Base-by-base conservation (phyloP, 306 rosid species). In the Astragalus glycyphyllos region DNA sequence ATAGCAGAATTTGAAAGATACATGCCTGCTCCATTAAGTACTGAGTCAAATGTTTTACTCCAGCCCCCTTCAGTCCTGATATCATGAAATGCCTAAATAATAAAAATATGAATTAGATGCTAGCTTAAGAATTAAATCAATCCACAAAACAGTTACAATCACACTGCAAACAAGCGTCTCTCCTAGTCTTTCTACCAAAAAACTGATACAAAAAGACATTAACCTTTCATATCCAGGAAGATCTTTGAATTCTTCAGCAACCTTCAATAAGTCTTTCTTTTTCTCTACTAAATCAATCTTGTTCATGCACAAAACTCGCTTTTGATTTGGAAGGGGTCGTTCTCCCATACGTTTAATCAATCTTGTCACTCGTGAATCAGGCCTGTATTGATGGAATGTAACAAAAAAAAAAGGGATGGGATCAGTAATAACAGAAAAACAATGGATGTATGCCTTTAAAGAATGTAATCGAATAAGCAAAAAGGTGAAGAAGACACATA, bases 201-300 rank as follows among this genome's bases (percentile, higher is more conserved):
- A 15, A 69, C 1, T 26, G 4, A 40, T 35, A 40, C 45, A 40
- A 75, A 60, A 74, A 71, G 77, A 64, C 38, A 51, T n/a, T 32
- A 87, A 89, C 99, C 88, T 91, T 77, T 94, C 99, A 79, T 72
- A 94, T 75, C 96, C 99, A 11, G 95, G 91, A 71, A 94, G 96
- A 75, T 86, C 88, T 72, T 94, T 82, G 80, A 94, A 94, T 79
- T 94, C 86, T 73, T 89, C 92, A 3, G 87, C 87, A 81, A 80
- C 97, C 78, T 79, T 83, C 74, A 87, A 71, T 44, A 94, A 78
- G 54, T 94, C 92, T 85, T 91, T 94, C 91, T 94, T 94, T 83
- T 90, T 94, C 83, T 87, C 90, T 35, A 90, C 96, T 55, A 94
- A 83, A 84, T 94, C 97, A 80, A 94, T 85, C 84, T 94, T 94